Base-by-base conservation (phyloP, 495 filamentous ascomycete genomes). In the Lasiosphaeris hirsuta region DNA sequence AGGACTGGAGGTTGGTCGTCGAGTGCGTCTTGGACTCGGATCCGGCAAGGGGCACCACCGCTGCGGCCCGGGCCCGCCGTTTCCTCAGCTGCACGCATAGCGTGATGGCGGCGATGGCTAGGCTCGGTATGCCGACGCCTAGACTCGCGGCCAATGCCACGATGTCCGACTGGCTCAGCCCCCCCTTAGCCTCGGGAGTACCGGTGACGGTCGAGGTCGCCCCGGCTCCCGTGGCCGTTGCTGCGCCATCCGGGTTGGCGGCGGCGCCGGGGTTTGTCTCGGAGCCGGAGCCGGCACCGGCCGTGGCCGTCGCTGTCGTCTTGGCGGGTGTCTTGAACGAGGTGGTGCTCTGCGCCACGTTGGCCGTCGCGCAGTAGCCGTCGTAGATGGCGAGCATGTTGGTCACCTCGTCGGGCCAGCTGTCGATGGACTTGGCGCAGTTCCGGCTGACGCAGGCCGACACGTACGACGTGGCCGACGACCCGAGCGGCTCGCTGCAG, bases 351-450 rank as follows among this genome's bases (percentile, higher is more conserved):
- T 33, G 45, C 35, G 42, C 34, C 19, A 54, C 57, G n/a, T 59
- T 59, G n/a, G 50, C 57, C n/a, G 57, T 59, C 15, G 57, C 57
- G 42, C 57, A 59, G 42, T 59, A 59, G 9, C 49, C 40, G 36
- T 59, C 49, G 35, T 59, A 59, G 14, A 54, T 11, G 9, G 10
- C 15, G 19, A 47, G 15, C 56, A 59, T 59, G 39, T 42, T 54
- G 17, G 48, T 53, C 4, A 59, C 56, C 40, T 59, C 48, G 1
- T 53, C 41, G 10, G 37, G 33, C 56, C 56, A 59, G 18, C 18
- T 35, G 48, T 43, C 56, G 39, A 47, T 41, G 13, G 52, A 35
- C 8, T 38, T 15, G 7, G 35, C 33, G 56, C 56, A 59, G 30
- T 17, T 14, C 2, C 18, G 15, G 30, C 38, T 52, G 40, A 59